A percentile compares a stretch with the other conserved stretches of the same genome.
These are phyloP conservation scores for Capsella bursapastoris DNA, from an alignment of 345 rosid genomes.

Conservation along the genomic window DNA sequence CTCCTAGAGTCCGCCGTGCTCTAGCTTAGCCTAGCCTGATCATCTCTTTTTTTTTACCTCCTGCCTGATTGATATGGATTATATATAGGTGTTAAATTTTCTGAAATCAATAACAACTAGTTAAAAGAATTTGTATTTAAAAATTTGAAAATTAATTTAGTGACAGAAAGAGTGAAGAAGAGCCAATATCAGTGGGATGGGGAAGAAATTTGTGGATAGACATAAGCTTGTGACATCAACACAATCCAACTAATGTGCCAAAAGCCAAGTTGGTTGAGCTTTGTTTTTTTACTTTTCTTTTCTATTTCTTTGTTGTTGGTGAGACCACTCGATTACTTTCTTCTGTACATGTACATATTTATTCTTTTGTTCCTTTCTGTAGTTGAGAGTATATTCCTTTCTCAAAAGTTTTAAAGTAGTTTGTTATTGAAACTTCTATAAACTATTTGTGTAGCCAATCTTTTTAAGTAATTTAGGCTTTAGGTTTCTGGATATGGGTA, in stretches of 20 bases:
- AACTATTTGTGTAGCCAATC: neutral
- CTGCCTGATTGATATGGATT: conserved; percentile 9
- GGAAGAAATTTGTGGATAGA: conserved; percentile 24
- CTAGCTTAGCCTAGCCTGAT: conserved; percentile 34
- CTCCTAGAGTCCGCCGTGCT: conserved; percentile 70
- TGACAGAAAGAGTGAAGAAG: conserved; percentile 23
- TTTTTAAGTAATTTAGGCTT: neutral
- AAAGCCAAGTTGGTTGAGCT: conserved; percentile 37
- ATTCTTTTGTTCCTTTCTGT: conserved; percentile 18
- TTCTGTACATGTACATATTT: conserved; percentile 23
- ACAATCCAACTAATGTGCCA: conserved; percentile 34
- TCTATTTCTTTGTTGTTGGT: neutral
- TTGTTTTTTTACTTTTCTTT: neutral
- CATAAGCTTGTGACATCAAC: conserved; percentile 32
- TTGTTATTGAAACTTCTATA: neutral
- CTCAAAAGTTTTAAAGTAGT: neutral
- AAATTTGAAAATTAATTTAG: conserved; percentile 6
- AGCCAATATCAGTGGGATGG: conserved; percentile 18
- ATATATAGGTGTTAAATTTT: neutral
- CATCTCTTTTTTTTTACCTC: neutral
- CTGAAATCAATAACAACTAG: neutral
- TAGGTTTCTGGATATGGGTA: neutral
- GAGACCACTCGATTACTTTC: conserved; percentile 29
- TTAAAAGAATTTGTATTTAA: neutral
- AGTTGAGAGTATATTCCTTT: conserved; percentile 23